These are phyloP conservation scores for Schizophyllum commune DNA, from an alignment of 1,284 basidiomycete genomes.

Conservation along the genomic window DNA sequence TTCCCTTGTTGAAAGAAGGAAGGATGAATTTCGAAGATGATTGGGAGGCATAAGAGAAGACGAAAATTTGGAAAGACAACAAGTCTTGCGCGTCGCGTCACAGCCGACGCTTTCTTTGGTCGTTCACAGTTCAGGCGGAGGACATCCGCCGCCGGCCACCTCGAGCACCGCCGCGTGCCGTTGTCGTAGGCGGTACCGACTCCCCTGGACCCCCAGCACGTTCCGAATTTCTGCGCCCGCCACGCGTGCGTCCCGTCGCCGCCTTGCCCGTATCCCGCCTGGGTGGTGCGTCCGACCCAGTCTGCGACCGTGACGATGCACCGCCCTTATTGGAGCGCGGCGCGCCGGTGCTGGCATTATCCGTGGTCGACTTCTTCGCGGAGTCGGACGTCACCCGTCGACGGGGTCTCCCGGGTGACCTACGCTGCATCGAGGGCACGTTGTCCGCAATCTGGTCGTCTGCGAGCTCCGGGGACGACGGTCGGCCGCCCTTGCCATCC, in stretches of 20 bases:
- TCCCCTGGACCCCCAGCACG: background rate
- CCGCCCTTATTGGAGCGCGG: background rate
- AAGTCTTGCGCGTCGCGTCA: too few relatives aligned
- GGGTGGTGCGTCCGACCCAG: too few relatives aligned
- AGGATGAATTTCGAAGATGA: too few relatives aligned
- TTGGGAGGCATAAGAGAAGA: too few relatives aligned
- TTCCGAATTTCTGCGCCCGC: background rate
- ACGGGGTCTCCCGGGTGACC: background rate
- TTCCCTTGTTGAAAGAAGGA: too few relatives aligned
- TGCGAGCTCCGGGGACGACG: background rate
- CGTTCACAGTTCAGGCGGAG: background rate
- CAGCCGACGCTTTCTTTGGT: too few relatives aligned
- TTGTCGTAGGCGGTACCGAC: background rate
- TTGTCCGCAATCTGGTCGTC: background rate
- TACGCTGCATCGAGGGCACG: background rate
- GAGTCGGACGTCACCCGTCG: background rate
- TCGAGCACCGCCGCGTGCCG: too few relatives aligned
- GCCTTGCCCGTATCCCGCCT: background rate
- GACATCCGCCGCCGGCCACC: background rate
- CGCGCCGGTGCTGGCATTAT: background rate
- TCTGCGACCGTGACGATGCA: background rate
- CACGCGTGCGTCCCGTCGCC: background rate
- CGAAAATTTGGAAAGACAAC: too few relatives aligned
- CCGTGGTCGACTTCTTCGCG: background rate
- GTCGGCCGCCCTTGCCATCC: background rate